Evolutionary conservation across 306 rosid species (phyloP).

Genomic region (Lupinus albus): DNA sequence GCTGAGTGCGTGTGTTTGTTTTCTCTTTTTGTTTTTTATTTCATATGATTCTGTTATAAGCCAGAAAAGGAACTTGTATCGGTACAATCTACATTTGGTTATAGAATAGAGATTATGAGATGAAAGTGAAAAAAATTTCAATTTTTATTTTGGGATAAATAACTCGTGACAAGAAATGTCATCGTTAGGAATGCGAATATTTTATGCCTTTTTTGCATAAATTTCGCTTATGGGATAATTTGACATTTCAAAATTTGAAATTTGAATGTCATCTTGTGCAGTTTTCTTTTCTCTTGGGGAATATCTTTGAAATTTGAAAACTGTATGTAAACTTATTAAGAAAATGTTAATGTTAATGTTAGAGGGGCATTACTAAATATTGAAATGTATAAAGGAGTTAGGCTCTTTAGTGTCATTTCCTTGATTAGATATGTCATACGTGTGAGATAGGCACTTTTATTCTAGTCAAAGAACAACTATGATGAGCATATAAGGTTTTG

Average conservation of each 20-base stretch:
- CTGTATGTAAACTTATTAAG: not conserved
- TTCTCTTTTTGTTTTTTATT: not conserved
- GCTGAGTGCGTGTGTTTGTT: not conserved
- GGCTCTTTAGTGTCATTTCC: not conserved
- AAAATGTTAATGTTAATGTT: not conserved
- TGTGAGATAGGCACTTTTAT: not conserved
- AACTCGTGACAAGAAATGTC: not conserved
- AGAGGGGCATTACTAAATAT: not conserved
- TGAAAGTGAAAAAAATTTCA: not conserved
- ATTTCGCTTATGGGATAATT: not conserved
- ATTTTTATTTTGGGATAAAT: not conserved
- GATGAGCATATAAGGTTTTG: conserved; percentile 5
- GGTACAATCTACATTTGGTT: conserved; percentile 9
- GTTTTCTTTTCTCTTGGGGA: not conserved
- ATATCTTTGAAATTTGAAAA: not conserved
- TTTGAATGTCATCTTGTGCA: not conserved
- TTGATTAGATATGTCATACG: not conserved
- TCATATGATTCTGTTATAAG: not conserved
- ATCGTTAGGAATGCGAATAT: not conserved
- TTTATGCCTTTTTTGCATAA: not conserved
- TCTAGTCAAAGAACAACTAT: conserved; percentile 4
- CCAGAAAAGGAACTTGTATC: not conserved
- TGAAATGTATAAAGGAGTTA: conserved; percentile 4
- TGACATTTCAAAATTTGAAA: conserved; percentile 13
- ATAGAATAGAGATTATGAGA: not conserved